These are phyloP conservation scores for Cladosporium cucumerinum DNA, from an alignment of 2,329 filamentous ascomycete genomes.

Conservation along the genomic window DNA sequence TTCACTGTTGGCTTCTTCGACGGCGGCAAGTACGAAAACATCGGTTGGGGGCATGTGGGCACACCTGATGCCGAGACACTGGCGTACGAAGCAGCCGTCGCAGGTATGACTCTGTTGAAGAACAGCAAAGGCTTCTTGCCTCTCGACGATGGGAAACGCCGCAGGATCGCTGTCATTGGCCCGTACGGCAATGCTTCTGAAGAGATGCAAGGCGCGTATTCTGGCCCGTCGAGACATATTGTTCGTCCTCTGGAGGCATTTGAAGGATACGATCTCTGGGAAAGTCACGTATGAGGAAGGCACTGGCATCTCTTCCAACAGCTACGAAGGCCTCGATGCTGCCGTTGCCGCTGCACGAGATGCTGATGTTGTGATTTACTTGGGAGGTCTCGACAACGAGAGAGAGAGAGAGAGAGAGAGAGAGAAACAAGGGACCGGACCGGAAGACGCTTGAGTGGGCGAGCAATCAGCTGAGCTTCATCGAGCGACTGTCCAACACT, in stretches of 20 bases:
- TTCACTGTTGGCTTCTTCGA: constrained; percentile 57
- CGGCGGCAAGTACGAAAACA: constrained; percentile 44
- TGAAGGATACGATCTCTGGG: constrained; percentile 16
- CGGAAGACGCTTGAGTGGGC: constrained; percentile 43
- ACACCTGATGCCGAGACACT: constrained; percentile 52
- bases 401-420: constrained; percentile 43
- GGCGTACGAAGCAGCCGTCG: constrained; percentile 39
- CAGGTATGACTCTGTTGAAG: constrained; percentile 48
- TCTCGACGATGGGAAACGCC: constrained; percentile 26
- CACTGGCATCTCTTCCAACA: constrained; percentile 20
- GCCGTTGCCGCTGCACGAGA: constrained; percentile 21
- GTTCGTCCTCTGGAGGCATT: constrained; percentile 22
- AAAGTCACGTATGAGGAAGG: constrained; percentile 20
- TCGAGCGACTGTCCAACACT: constrained; percentile 36
- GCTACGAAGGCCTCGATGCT: constrained; percentile 19
- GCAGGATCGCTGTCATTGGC: constrained; percentile 51
- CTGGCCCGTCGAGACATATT: constrained; percentile 20
- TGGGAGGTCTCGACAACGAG: constrained; percentile 39
- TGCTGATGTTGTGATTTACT: constrained; percentile 25
- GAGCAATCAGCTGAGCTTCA: constrained; percentile 41
- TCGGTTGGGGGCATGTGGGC: constrained; percentile 55
- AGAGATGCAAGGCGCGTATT: constrained; percentile 49
- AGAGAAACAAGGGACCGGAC: constrained; percentile 42
- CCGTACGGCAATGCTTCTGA: constrained; percentile 54
- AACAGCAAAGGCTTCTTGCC: constrained; percentile 46